Evolutionary conservation across 257 asterid genomes (phyloP).

Genomic region (Solanum raphanifolium): DNA sequence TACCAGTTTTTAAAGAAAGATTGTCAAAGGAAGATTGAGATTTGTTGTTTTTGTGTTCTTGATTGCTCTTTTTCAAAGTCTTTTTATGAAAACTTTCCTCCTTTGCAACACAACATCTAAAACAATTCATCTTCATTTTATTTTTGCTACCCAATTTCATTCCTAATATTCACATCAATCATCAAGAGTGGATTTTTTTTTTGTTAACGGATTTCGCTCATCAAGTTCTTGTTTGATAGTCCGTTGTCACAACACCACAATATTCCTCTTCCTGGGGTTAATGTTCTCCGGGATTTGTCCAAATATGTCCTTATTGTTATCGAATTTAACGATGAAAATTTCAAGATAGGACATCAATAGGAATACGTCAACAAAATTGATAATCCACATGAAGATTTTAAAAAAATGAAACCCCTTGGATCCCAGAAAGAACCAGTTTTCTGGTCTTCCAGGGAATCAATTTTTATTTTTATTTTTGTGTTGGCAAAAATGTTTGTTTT

Average conservation of each 20-base stretch:
- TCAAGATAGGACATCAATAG: not conserved
- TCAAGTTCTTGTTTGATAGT: not conserved
- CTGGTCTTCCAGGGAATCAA: not conserved
- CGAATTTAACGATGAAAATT: not conserved
- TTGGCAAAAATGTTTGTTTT: not conserved
- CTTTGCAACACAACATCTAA: not conserved
- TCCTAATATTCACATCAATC: not conserved
- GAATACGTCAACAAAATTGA: not conserved
- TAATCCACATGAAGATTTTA: not conserved
- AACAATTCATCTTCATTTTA: slow-evolving; percentile 10
- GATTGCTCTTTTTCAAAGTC: slow-evolving; percentile 16
- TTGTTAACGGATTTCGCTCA: not conserved
- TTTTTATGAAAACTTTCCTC: not conserved
- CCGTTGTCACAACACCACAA: not conserved
- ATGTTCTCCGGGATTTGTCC: not conserved
- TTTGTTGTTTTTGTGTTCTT: slow-evolving; percentile 25
- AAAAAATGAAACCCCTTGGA: not conserved
- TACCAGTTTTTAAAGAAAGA: slow-evolving; percentile 52
- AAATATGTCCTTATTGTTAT: not conserved
- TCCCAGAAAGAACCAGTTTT: not conserved
- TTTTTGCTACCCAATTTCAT: not conserved
- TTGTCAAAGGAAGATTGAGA: slow-evolving; percentile 35
- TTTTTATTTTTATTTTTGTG: not conserved
- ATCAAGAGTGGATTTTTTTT: not conserved
- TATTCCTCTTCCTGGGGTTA: not conserved